Base-by-base conservation (phyloP, 2,329 filamentous ascomycete species). In the Orbilia quercus region DNA sequence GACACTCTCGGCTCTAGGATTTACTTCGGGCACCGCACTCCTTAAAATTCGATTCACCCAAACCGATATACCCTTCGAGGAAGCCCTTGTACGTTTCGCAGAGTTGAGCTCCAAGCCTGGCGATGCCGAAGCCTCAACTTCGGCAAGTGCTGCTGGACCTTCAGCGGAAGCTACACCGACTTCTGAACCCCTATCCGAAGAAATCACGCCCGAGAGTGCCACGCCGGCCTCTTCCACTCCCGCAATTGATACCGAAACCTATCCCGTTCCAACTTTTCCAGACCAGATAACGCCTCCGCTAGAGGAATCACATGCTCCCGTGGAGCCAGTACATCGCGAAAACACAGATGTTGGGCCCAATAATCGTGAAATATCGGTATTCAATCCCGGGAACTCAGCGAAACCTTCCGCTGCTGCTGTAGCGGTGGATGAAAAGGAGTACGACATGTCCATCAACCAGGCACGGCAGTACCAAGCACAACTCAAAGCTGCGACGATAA, bases 1-100 rank as follows among this genome's bases (percentile, higher is more conserved):
- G 84, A 93, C 91, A 0, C 81, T 99, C 48, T 89, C 88, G 3
- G 91, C 96, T 80, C 82, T 98, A 16, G 95, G 95, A 0, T 89
- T 96, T 78, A 96, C 93, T 79, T 89, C 87, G 51, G 94, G 95
- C 4, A 94, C 86, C 78, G 89, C 91, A 2, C 82, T 96, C 63
- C 84, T 99, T 62, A 86, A 91, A 66, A 82, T 99, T 71, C 88
- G 84, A 34, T 98, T 94, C 82, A 88, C 86, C 79, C 85, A 85
- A 75, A 95, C 91, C 5, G 88, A 90, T 11, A 87, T 87, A 79
- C 92, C 92, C 1, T 82, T 98, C 25, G 91, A 92, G 76, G 90
- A 94, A 75, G 94, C 94, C 7, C 92, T 96, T 88, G 82, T 84
- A 50, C 86, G 94, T 78, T 96, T 98, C 74, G 85, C 86, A 20